Evolutionary conservation across 192 early-diverging fungal genomes (phyloP).

Genomic region (Backusella parvicylindrica): DNA sequence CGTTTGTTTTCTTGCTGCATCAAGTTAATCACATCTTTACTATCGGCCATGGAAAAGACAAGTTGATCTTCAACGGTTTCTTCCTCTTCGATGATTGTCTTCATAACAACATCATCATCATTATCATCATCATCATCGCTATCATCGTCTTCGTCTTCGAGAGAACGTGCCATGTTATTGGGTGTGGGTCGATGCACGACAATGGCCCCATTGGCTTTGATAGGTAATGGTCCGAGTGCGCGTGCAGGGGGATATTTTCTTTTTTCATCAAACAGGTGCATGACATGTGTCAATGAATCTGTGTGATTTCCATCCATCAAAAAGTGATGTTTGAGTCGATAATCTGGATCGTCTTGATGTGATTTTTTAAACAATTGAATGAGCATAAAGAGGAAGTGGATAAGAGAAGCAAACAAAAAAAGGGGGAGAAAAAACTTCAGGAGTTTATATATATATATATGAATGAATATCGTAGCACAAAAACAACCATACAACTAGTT

Average conservation of each 20-base stretch:
- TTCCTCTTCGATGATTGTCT: neutral
- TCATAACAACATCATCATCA: neutral
- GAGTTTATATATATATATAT: neutral
- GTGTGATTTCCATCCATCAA: neutral
- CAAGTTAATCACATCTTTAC: neutral
- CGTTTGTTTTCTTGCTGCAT: neutral
- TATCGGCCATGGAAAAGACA: neutral
- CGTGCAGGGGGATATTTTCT: neutral
- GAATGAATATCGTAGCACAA: neutral
- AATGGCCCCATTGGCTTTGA: constrained; percentile 10
- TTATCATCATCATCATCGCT: neutral
- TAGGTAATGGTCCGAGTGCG: neutral
- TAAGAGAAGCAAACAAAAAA: neutral
- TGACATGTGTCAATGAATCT: constrained; percentile 4
- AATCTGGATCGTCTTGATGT: neutral
- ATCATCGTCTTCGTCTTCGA: neutral
- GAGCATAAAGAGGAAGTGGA: neutral
- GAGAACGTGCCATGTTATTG: neutral
- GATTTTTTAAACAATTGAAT: neutral
- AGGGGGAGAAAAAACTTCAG: neutral
- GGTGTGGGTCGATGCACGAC: neutral
- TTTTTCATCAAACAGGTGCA: constrained; percentile 9
- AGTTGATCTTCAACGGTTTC: neutral
- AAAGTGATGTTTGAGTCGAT: neutral
- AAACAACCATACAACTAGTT: neutral